These are phyloP conservation scores for Euphorbia schlechtendalii DNA, from an alignment of 441 rosid genomes.

Conservation along the genomic window DNA sequence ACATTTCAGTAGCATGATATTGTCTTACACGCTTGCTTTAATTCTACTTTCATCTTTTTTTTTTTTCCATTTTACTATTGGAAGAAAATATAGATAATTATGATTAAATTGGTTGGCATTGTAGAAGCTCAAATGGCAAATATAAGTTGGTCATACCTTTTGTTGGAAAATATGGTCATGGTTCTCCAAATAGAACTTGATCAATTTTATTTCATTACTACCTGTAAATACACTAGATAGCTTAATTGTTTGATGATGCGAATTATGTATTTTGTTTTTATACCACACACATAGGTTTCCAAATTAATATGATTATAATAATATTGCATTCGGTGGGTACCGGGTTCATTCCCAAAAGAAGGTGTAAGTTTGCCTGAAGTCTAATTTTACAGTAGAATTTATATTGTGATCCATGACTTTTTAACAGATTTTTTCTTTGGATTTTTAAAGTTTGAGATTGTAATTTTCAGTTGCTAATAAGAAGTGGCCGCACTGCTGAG, in stretches of 20 bases:
- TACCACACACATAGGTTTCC: slow-evolving; percentile 2
- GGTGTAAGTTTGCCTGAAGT: slow-evolving; percentile 17
- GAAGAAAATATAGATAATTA: too few species aligned
- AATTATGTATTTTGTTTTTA: slow-evolving; percentile 13
- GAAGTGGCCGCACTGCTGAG: slow-evolving; percentile 92
- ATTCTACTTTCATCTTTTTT: too few species aligned
- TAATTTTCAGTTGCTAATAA: slow-evolving; percentile 63
- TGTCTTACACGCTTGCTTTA: too few species aligned
- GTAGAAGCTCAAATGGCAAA: not conserved
- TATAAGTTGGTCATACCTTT: slow-evolving; percentile 2
- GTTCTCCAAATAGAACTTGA: slow-evolving; percentile 3
- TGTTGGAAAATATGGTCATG: not conserved
- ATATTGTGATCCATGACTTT: slow-evolving; percentile 3
- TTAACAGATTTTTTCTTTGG: not conserved
- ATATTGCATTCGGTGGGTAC: slow-evolving; percentile 15
- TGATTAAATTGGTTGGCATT: too few species aligned
- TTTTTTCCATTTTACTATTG: too few species aligned
- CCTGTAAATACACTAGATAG: slow-evolving; percentile 2
- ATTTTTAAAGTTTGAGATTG: slow-evolving; percentile 20
- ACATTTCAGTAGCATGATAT: not conserved
- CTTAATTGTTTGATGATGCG: slow-evolving; percentile 7
- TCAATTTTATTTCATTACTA: not conserved
- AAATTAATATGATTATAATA: slow-evolving; percentile 15
- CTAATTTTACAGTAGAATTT: slow-evolving; percentile 16
- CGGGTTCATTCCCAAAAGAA: slow-evolving; percentile 13